Conservation (phyloP, 1,139 yeast genomes). For the Saccharomyces uvarum region DNA sequence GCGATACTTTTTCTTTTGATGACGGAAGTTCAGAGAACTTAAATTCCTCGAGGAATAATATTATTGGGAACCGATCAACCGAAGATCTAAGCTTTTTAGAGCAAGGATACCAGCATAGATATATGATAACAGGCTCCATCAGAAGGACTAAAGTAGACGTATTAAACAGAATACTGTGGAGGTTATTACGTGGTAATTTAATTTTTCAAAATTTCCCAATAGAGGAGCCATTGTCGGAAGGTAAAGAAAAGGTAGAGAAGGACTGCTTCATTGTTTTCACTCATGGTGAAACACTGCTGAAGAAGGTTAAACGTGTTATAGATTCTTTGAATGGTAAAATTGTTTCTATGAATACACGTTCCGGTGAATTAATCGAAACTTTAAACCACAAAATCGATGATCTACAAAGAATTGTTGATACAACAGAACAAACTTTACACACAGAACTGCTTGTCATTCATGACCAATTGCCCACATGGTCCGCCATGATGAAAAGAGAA, state of each 20-base stretch:
- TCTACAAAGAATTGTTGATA: constrained; percentile 48
- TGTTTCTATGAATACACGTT: constrained; percentile 38
- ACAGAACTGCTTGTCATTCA: constrained; percentile 65
- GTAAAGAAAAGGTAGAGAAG: constrained; percentile 40
- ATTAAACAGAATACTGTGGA: constrained; percentile 63
- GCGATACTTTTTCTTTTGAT: constrained; percentile 26
- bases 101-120: constrained; percentile 31
- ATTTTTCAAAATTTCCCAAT: constrained; percentile 59
- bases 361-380: constrained; percentile 34
- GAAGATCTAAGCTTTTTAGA: constrained; percentile 21
- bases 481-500: constrained; percentile 61
- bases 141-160: constrained; percentile 50
- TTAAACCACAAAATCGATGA: constrained; percentile 48
- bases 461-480: constrained; percentile 60
- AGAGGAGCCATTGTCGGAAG: constrained; percentile 38
- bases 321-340: constrained; percentile 60
- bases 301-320: constrained; percentile 52
- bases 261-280: constrained; percentile 61
- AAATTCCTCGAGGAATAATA: constrained; percentile 12
- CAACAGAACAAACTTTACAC: constrained; percentile 52
- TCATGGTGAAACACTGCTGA: constrained; percentile 56
- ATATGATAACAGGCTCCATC: constrained; percentile 55
- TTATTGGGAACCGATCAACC: not conserved
- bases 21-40: constrained; percentile 13
- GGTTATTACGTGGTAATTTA: constrained; percentile 65